These are phyloP conservation scores for Phialocephala sp. DNA, from an alignment of 2,329 filamentous ascomycete species.

Conservation along the genomic window DNA sequence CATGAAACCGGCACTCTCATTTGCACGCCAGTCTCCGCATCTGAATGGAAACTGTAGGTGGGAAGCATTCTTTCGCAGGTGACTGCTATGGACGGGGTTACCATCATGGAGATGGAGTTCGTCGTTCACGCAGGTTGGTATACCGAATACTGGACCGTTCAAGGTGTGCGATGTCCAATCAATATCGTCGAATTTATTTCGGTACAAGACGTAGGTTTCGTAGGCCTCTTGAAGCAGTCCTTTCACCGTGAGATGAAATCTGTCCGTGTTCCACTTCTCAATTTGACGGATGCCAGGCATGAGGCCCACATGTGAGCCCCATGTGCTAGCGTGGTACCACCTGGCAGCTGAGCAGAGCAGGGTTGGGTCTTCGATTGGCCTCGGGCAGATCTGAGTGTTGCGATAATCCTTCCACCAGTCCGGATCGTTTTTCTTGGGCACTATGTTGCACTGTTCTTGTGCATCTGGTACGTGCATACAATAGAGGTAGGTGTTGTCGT, in stretches of 20 bases:
- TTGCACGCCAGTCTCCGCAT: conserved; percentile 2
- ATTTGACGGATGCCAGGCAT: not conserved
- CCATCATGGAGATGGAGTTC: not conserved
- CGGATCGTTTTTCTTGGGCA: not conserved
- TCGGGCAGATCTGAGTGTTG: not conserved
- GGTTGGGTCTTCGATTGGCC: not conserved
- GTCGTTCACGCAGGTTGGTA: not conserved
- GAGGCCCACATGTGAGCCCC: not conserved
- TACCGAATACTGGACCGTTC: not conserved
- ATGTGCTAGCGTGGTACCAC: not conserved
- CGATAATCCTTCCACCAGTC: not conserved
- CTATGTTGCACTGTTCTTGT: not conserved
- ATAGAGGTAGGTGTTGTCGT: not conserved
- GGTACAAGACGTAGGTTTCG: not conserved
- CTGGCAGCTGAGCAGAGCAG: not conserved
- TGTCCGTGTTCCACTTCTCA: not conserved
- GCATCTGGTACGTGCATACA: not conserved
- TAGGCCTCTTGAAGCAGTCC: not conserved
- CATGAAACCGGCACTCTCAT: not conserved
- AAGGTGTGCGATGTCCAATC: not conserved
- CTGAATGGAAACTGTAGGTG: not conserved
- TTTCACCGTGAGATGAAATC: not conserved
- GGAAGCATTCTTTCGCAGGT: not conserved
- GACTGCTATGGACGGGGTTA: not conserved
- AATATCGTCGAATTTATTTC: not conserved